Evolutionary conservation across 2,329 filamentous ascomycete genomes (phyloP), one percentile per base, ranked within the genome.

Genomic region (Exophiala alcalophila): DNA sequence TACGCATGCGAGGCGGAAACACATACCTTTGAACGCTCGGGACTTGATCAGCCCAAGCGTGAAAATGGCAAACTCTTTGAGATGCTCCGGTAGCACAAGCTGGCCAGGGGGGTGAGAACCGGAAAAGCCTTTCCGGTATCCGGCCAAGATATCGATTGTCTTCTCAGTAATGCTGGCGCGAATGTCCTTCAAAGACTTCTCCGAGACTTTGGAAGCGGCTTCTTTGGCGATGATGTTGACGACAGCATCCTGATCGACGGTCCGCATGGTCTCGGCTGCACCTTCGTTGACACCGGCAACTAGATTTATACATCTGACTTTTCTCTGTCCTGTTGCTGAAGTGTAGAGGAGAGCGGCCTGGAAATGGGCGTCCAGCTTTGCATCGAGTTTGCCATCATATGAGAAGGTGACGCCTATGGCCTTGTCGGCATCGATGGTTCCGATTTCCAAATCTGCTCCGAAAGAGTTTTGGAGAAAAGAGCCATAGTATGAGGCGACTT

Each of bases 11-110:
- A 20, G 32, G 24, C 32, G 21, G 15, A 11, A 10, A 14, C 23
- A 30, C 28, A 50, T 58, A 72, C 71, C 78, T 71, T 97, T 97
- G 70, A 97, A 89, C 2, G 91, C 90, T 44, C 92, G 81, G 43
- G 81, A 90, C 66, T 98, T 98, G 62, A 94, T 70, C 52, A 97
- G 71, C 33, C 86, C 84, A 7, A 98, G 81, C 67, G 94, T 86
- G 65, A 92, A 97, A 89, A 98, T 97, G 59, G 85, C 82, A 58
- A 95, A 90, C 62, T 98, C 92, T 63, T 97, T 97, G 20, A 98
- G 77, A 54, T 91, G 86, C 67, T 98, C 92, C 0, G 92, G 92
- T 67, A 98, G 81, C 20, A 98, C 89, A 20, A 98, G 78, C 65
- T 98, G 90, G 4, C 89, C 87, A 2, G 90, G 86, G 6, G 92